Evolutionary conservation across 495 filamentous ascomycete species (phyloP).

Genomic region (Parathielavia hyrcaniae): DNA sequence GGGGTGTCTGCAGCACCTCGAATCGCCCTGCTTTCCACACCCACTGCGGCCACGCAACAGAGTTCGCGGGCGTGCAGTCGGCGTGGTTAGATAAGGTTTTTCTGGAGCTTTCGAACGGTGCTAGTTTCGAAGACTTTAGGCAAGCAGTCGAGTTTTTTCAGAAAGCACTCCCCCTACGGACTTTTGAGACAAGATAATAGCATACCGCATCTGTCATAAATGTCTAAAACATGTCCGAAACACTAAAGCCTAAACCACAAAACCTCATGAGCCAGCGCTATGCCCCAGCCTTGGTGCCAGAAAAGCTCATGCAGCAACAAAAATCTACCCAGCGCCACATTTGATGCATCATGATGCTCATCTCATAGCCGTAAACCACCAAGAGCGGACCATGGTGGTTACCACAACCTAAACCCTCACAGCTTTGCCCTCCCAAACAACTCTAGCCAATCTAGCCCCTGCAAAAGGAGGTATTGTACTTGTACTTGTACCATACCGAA

Average conservation of each 20-base stretch:
- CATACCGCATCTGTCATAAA: neutral
- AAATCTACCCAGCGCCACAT: constrained; percentile 7
- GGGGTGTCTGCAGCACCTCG: too few relatives aligned
- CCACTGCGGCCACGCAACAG: too few relatives aligned
- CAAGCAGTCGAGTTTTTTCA: too few relatives aligned
- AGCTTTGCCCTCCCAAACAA: constrained; percentile 4
- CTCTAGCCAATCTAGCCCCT: constrained; percentile 7
- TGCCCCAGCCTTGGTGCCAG: neutral
- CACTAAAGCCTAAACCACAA: neutral
- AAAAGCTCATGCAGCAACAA: neutral
- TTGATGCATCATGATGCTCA: constrained; percentile 7
- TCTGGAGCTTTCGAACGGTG: too few relatives aligned
- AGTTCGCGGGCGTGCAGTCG: too few relatives aligned
- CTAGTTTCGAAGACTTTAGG: too few relatives aligned
- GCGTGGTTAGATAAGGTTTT: too few relatives aligned
- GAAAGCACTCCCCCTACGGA: too few relatives aligned
- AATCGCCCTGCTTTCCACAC: too few relatives aligned
- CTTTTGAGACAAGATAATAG: too few relatives aligned
- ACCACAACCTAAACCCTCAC: neutral
- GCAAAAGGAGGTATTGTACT: neutral
- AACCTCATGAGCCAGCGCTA: neutral
- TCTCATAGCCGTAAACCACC: neutral
- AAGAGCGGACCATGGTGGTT: neutral
- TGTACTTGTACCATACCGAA: too few relatives aligned
- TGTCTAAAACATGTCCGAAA: neutral